These are phyloP conservation scores for Madurella fahalii DNA, from an alignment of 2,329 filamentous ascomycete species.

Conservation along the genomic window DNA sequence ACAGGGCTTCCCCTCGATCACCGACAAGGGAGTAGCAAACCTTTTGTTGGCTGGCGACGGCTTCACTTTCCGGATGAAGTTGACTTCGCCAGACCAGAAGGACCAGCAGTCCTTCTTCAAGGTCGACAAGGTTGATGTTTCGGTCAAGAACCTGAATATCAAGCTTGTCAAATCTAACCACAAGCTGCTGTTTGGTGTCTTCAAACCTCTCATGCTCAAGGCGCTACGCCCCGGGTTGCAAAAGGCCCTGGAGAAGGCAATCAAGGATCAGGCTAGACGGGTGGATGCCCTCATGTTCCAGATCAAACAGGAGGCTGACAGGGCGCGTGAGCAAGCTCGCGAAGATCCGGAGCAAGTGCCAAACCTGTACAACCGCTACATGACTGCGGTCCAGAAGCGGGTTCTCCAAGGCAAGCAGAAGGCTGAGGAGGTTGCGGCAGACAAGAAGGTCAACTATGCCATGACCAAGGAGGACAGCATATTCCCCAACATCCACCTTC, in stretches of 20 bases:
- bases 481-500: conserved; percentile 82
- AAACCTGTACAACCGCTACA: conserved; percentile 86
- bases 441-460: conserved; percentile 77
- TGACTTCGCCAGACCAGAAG: conserved; percentile 72
- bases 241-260: conserved; percentile 83
- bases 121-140: conserved; percentile 81
- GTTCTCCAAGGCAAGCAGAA: conserved; percentile 74
- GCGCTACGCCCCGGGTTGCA: conserved; percentile 78
- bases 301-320: conserved; percentile 79
- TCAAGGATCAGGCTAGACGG: conserved; percentile 76
- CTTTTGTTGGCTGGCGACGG: conserved; percentile 83
- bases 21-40: conserved; percentile 83
- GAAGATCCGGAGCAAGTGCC: conserved; percentile 67
- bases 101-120: conserved; percentile 88
- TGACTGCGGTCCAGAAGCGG: conserved; percentile 68
- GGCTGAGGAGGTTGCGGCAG: conserved; percentile 55
- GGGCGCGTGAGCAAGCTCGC: conserved; percentile 61
- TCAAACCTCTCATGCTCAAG: conserved; percentile 84
- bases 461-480: conserved; percentile 82
- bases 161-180: conserved; percentile 94
- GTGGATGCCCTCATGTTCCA: conserved; percentile 69
- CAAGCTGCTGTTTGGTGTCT: conserved; percentile 80
- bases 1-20: conserved; percentile 83
- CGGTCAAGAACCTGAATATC: conserved; percentile 76
- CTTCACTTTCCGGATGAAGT: conserved; percentile 85